Base-by-base conservation (phyloP, 2,329 filamentous ascomycete genomes). In the Cladosporium velox region DNA sequence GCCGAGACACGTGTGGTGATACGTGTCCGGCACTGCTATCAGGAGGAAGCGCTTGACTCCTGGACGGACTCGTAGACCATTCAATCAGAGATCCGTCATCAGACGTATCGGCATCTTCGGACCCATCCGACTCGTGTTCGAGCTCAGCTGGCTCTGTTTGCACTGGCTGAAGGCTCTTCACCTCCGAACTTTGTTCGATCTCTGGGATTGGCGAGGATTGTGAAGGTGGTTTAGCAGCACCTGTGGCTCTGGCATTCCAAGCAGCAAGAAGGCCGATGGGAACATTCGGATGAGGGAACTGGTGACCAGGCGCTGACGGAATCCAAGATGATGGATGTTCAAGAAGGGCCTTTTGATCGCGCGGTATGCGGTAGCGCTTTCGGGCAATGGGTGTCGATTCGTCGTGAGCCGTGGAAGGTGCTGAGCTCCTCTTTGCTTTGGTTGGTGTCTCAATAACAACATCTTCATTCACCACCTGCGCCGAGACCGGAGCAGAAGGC, bases 271-370 rank as follows among this genome's bases (percentile, higher is more conserved):
- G 71, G 4, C 71, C 66, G 3, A 77, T 72, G 4, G 80, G 80
- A 18, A 82, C 72, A 66, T 81, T 81, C 7, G 76, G 75, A 21
- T 68, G 63, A 5, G 79, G 78, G 28, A 79, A 77, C 7, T 67
- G 67, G 2, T 69, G 64, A 18, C 79, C 79, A 4, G 77, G 72
- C 18, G 72, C 68, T 11, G 79, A 68, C 8, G 79, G 77, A 10
- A 76, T 66, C 78, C 78, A 80, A 7, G 73, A 84, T 18, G 81
- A 77, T 6, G 76, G 67, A 12, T 78, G 73, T 6, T 82, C 78
- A 1, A 90, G 75, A 5, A 89, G 76, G 10, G 77, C 70, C 52
- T 75, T 72, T 70, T 90, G 87, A 18, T 84, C 79, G 30, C 73
- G 76, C 1, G 83, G 79, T 5, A 80, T 75, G 34, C 65, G 74